A percentile compares a stretch with the other conserved stretches of the same genome.
Conservation (phyloP, 2,329 filamentous ascomycete species). For the Chaetomiaceae sp. region DNA sequence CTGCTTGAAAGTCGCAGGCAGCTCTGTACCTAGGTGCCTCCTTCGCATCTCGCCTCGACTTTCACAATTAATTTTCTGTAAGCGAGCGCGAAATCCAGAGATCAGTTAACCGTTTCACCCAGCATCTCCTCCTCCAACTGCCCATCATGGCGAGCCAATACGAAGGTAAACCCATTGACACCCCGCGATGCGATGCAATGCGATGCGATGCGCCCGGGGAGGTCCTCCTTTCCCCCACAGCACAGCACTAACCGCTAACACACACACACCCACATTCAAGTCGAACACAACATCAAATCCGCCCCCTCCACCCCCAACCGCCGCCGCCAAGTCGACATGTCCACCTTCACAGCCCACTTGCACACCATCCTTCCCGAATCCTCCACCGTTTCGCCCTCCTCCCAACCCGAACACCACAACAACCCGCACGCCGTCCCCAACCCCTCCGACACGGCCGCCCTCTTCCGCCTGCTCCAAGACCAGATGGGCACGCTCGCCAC, state of each 20-base stretch:
- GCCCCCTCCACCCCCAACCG: constrained; percentile 37
- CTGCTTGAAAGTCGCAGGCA: constrained; percentile 7
- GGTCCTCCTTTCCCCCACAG: not conserved
- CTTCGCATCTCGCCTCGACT: not conserved
- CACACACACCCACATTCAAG: constrained; percentile 40
- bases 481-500: constrained; percentile 50
- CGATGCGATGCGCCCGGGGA: not conserved
- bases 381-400: not conserved
- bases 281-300: constrained; percentile 60
- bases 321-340: constrained; percentile 59
- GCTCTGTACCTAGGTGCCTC: no score
- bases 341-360: constrained; percentile 56
- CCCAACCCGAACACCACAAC: constrained; percentile 31
- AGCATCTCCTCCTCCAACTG: not conserved
- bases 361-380: constrained; percentile 43
- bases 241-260: not conserved
- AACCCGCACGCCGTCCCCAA: constrained; percentile 57
- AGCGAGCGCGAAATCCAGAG: not conserved
- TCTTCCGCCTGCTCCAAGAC: constrained; percentile 57
- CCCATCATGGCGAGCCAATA: constrained; percentile 53
- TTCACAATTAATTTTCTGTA: not conserved
- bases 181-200: constrained; percentile 9
- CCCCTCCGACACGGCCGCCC: constrained; percentile 53
- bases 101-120: not conserved
- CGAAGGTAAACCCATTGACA: constrained; percentile 41